Evolutionary conservation across 164 flowering plant genomes (phyloP).

Genomic region (Houttuynia cordata): DNA sequence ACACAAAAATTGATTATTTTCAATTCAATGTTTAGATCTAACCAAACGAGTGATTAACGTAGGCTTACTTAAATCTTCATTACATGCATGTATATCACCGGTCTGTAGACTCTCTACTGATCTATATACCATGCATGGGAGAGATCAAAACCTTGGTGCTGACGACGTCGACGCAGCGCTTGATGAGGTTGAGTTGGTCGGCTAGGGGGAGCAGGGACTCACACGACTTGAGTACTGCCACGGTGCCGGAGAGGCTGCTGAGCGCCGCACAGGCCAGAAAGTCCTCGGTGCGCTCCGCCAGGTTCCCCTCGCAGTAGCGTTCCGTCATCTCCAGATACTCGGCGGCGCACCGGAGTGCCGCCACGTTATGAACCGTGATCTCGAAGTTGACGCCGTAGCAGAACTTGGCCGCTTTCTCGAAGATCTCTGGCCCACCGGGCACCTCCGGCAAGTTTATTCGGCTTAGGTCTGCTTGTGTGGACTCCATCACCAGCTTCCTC

Average conservation of each 20-base stretch:
- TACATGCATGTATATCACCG: too few species aligned
- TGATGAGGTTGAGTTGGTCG: slow-evolving; percentile 50
- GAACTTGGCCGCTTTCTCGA: slow-evolving; percentile 88
- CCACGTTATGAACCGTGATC: slow-evolving; percentile 76
- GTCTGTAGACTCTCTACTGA: too few species aligned
- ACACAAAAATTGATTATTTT: not conserved
- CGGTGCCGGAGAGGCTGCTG: slow-evolving; percentile 51
- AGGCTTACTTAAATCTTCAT: too few species aligned
- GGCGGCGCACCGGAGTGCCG: slow-evolving; percentile 75
- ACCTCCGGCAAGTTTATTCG: slow-evolving; percentile 49
- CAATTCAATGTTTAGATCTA: slow-evolving; percentile 20
- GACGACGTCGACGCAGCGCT: slow-evolving; percentile 52
- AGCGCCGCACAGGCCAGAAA: slow-evolving; percentile 63
- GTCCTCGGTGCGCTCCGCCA: slow-evolving; percentile 66
- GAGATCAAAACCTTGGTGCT: slow-evolving; percentile 29
- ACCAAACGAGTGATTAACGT: too few species aligned
- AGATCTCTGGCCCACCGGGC: slow-evolving; percentile 83
- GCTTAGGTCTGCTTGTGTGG: slow-evolving; percentile 42
- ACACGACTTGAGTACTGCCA: slow-evolving; percentile 66
- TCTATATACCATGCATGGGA: too few species aligned
- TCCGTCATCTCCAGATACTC: slow-evolving; percentile 89
- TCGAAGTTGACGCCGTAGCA: slow-evolving; percentile 92
- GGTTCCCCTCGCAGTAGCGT: slow-evolving; percentile 50
- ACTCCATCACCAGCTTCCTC: slow-evolving; percentile 50
- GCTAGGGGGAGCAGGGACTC: slow-evolving; percentile 68